phyloP scores from a whole-genome alignment of 371 early-diverging fungal species.

The Vittaforma corneae region DNA sequence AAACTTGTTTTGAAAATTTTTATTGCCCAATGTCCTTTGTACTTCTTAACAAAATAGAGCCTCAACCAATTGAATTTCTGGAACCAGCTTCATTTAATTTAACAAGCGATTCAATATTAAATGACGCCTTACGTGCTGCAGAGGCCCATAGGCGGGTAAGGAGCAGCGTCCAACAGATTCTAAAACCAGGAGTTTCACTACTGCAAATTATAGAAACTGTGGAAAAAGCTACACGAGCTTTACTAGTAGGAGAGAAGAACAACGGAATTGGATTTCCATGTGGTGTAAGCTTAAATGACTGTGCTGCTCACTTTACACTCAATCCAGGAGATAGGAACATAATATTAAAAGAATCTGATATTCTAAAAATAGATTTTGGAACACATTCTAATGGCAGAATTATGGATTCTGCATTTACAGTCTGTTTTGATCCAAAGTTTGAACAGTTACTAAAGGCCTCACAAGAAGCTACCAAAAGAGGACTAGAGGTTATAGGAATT shows the following conservation, averaged over 20 bases:
- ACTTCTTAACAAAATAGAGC: slow-evolving; percentile 10
- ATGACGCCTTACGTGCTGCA: slow-evolving; percentile 66
- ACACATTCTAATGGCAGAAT: slow-evolving; percentile 88
- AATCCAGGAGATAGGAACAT: slow-evolving; percentile 86
- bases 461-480: slow-evolving; percentile 88
- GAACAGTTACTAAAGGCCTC: slow-evolving; percentile 77
- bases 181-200: slow-evolving; percentile 89
- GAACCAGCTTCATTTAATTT: not conserved
- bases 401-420: slow-evolving; percentile 92
- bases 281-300: slow-evolving; percentile 83
- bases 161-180: slow-evolving; percentile 66
- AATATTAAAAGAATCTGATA: slow-evolving; percentile 73
- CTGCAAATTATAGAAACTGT: slow-evolving; percentile 78
- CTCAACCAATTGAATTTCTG: slow-evolving; percentile 2
- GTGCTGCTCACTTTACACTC: slow-evolving; percentile 97
- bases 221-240: slow-evolving; percentile 78
- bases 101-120: slow-evolving; percentile 59
- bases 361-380: slow-evolving; percentile 96
- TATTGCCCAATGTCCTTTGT: not conserved
- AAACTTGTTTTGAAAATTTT: slow-evolving; percentile 9
- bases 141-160: slow-evolving; percentile 65
- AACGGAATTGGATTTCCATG: slow-evolving; percentile 91
- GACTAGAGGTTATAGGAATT: slow-evolving; percentile 82
- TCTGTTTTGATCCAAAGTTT: slow-evolving; percentile 80
- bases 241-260: slow-evolving; percentile 69